Conservation (phyloP, 345 rosid genomes). For the Syzygium grande region DNA sequence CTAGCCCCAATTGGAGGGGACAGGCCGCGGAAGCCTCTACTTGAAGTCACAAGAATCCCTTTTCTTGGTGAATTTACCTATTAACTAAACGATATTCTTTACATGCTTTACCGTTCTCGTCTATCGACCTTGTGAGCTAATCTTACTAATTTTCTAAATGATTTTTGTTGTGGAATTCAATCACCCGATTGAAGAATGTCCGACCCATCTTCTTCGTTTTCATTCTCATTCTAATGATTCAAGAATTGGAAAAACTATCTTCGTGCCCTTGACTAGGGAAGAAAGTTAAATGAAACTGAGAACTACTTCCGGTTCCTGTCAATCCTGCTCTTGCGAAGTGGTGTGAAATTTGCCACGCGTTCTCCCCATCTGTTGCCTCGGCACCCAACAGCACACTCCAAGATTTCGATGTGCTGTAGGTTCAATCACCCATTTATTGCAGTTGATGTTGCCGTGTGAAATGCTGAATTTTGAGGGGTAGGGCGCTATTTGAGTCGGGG, state of each 20-base stretch:
- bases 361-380: background rate
- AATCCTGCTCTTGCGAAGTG: background rate
- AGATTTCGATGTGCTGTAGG: background rate
- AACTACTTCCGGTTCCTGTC: background rate
- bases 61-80: too few species aligned
- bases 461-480: background rate
- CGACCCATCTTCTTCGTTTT: background rate
- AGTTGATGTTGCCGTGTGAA: background rate
- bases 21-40: too few species aligned
- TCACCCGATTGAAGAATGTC: background rate
- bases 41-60: too few species aligned
- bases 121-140: background rate
- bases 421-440: background rate
- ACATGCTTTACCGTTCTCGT: background rate
- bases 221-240: background rate
- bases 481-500: background rate
- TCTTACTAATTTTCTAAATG: background rate
- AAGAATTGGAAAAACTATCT: background rate
- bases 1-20: too few species aligned
- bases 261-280: background rate
- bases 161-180: too few species aligned
- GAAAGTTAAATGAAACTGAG: background rate
- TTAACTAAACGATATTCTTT: background rate
- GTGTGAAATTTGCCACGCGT: background rate
- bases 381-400: background rate